These are phyloP conservation scores for Zychaea mexicana DNA, from an alignment of 371 early-diverging fungal genomes.

Conservation along the genomic window DNA sequence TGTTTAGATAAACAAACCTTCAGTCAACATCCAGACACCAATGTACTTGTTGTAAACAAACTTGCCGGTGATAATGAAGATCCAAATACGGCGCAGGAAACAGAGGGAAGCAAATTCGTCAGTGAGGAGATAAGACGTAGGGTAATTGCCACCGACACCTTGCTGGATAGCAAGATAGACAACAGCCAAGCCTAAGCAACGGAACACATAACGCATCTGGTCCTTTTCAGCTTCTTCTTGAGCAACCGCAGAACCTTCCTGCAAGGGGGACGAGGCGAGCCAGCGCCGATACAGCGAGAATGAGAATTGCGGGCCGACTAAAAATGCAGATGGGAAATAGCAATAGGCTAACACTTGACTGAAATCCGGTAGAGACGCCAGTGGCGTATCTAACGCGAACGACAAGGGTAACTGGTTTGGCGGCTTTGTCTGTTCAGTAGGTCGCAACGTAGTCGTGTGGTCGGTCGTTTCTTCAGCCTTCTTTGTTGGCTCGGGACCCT, in stretches of 20 bases:
- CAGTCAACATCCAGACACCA: slow-evolving; percentile 71
- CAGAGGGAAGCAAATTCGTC: slow-evolving; percentile 48
- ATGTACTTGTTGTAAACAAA: slow-evolving; percentile 68
- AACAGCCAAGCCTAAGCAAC: slow-evolving; percentile 48
- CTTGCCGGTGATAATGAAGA: slow-evolving; percentile 58
- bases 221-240: slow-evolving; percentile 44
- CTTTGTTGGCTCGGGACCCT: slow-evolving; percentile 16
- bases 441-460: slow-evolving; percentile 5
- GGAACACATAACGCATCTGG: slow-evolving; percentile 43
- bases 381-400: slow-evolving; percentile 38
- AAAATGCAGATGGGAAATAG: slow-evolving; percentile 65
- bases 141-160: slow-evolving; percentile 48
- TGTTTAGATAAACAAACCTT: slow-evolving; percentile 37
- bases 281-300: slow-evolving; percentile 65
- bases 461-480: slow-evolving; percentile 15
- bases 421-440: slow-evolving; percentile 13
- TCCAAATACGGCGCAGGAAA: slow-evolving; percentile 39
- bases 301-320: slow-evolving; percentile 79
- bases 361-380: slow-evolving; percentile 49
- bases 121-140: slow-evolving; percentile 51
- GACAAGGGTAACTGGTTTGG: slow-evolving; percentile 31
- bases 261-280: slow-evolving; percentile 39
- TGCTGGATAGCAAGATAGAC: slow-evolving; percentile 59
- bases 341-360: slow-evolving; percentile 58
- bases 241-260: slow-evolving; percentile 25